Percentiles rank a stretch among this genome's conserved stretches.
Conservation (phyloP, 305 asterid genomes). For the Plantago lanceolata region DNA sequence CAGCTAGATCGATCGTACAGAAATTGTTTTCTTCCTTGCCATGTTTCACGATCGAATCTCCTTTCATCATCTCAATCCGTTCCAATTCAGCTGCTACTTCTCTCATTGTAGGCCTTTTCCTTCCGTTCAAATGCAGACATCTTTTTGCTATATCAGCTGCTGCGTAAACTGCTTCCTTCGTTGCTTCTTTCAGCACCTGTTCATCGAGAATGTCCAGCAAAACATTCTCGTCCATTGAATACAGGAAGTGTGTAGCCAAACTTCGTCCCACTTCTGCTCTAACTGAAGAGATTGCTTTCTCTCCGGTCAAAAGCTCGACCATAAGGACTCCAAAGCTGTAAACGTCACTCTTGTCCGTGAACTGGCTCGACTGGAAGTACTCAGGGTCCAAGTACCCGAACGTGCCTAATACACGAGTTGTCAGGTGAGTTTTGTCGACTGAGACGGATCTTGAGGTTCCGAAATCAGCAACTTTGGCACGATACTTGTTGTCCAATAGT, state of each 20-base stretch:
- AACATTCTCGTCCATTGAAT: constrained; percentile 26
- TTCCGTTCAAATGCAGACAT: constrained; percentile 32
- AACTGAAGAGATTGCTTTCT: constrained; percentile 28
- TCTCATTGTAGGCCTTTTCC: constrained; percentile 32
- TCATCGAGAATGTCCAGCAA: constrained; percentile 29
- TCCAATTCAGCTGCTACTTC: constrained; percentile 32
- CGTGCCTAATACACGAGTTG: constrained; percentile 33
- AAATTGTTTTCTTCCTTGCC: neutral
- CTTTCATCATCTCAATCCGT: constrained; percentile 18
- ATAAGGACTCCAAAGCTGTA: constrained; percentile 34
- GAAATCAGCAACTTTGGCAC: constrained; percentile 34
- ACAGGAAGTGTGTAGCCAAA: constrained; percentile 29
- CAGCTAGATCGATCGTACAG: constrained; percentile 17
- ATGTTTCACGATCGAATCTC: neutral
- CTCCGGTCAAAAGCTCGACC: constrained; percentile 37
- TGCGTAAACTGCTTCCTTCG: constrained; percentile 14
- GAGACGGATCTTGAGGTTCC: constrained; percentile 37
- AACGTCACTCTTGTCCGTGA: constrained; percentile 28
- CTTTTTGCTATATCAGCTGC: constrained; percentile 24
- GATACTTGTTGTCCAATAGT: constrained; percentile 29
- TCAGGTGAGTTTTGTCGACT: constrained; percentile 38
- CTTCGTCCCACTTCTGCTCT: constrained; percentile 26
- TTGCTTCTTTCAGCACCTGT: constrained; percentile 12
- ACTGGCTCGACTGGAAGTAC: constrained; percentile 27
- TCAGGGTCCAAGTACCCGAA: constrained; percentile 40